Evolutionary conservation across 2,329 filamentous ascomycete species (phyloP).

Genomic region (Alternaria dauci): DNA sequence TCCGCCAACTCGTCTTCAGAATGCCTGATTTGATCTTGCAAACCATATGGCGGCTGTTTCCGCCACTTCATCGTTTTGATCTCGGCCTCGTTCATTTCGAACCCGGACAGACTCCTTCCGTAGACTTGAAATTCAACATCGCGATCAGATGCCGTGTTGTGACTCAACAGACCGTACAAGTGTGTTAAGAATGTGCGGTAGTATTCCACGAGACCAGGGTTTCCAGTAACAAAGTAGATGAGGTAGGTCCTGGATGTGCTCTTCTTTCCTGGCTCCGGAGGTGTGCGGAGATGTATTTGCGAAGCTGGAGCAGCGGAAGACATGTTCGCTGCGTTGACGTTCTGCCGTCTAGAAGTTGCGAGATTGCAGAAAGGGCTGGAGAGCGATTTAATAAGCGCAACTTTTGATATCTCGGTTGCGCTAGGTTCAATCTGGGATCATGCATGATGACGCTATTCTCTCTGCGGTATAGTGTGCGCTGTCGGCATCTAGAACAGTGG

Average conservation of each 20-base stretch:
- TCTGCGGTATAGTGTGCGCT: neutral
- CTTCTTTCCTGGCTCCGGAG: constrained; percentile 31
- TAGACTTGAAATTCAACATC: constrained; percentile 48
- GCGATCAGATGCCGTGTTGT: constrained; percentile 26
- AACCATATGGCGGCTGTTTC: constrained; percentile 48
- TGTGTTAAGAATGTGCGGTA: constrained; percentile 72
- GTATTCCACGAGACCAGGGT: constrained; percentile 78
- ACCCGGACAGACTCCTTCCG: constrained; percentile 54
- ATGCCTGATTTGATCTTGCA: constrained; percentile 62
- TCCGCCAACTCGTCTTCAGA: constrained; percentile 55
- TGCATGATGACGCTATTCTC: constrained; percentile 2
- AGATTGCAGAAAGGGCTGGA: constrained; percentile 2
- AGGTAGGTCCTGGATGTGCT: constrained; percentile 54
- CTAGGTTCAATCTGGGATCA: constrained; percentile 15
- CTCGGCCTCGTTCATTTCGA: constrained; percentile 45
- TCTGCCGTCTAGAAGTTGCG: neutral
- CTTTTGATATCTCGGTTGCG: constrained; percentile 24
- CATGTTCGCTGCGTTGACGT: constrained; percentile 11
- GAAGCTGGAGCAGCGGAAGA: constrained; percentile 24
- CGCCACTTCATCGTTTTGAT: constrained; percentile 34
- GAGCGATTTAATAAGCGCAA: constrained; percentile 15
- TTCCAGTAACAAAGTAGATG: constrained; percentile 78
- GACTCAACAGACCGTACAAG: constrained; percentile 63
- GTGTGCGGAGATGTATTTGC: constrained; percentile 36
- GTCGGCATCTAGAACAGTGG: constrained; percentile 9